phyloP scores from a whole-genome alignment of 371 early-diverging fungal genomes.

The Rhizopus sp. region DNA sequence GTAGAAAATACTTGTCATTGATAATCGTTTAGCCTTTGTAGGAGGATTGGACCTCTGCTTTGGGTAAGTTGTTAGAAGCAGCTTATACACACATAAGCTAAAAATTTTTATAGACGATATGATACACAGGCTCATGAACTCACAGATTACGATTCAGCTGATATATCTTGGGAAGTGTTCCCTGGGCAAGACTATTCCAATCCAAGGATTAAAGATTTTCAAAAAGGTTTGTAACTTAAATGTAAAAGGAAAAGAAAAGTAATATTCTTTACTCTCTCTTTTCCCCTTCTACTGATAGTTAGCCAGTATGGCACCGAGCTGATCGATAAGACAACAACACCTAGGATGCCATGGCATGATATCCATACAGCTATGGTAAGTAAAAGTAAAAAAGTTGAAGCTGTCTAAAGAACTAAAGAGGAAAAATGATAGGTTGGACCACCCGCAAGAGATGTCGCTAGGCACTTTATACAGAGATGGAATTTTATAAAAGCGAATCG shows the following conservation, averaged over 20 bases:
- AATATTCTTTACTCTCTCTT: neutral
- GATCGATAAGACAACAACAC: conserved; percentile 34
- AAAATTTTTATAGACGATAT: conserved; percentile 64
- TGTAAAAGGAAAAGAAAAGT: neutral
- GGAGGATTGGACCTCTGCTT: conserved; percentile 94
- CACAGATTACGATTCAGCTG: conserved; percentile 59
- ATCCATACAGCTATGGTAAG: conserved; percentile 69
- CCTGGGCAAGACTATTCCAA: conserved; percentile 95
- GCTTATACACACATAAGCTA: neutral
- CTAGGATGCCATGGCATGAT: conserved; percentile 98
- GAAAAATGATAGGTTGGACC: conserved; percentile 51
- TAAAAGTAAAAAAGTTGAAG: neutral
- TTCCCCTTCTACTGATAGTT: conserved; percentile 29
- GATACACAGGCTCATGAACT: conserved; percentile 80
- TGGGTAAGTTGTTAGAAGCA: conserved; percentile 43
- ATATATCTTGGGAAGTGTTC: conserved; percentile 54
- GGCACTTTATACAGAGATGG: conserved; percentile 94
- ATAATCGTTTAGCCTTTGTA: conserved; percentile 82
- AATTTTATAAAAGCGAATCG: conserved; percentile 79
- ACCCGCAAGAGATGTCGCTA: conserved; percentile 81
- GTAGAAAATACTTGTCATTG: conserved; percentile 86
- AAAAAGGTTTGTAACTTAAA: conserved; percentile 49
- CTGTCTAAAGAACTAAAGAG: neutral
- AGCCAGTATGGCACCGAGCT: conserved; percentile 35
- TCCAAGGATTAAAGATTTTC: conserved; percentile 88